phyloP scores from a whole-genome alignment of 495 filamentous ascomycete genomes.

The Talaromyces thailandensis region DNA sequence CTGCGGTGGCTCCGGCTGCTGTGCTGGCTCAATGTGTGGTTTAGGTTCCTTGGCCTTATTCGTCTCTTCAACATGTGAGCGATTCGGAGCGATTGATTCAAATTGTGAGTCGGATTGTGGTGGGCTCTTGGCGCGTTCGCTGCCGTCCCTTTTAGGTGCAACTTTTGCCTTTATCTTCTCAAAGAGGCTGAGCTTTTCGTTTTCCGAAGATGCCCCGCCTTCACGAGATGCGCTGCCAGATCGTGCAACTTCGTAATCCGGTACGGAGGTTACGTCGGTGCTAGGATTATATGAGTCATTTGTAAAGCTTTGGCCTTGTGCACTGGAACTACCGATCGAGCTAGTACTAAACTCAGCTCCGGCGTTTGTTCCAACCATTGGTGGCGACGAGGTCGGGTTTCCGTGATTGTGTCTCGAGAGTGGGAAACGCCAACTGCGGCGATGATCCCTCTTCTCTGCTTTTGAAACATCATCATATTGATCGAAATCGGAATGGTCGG shows the following conservation, averaged over 20 bases:
- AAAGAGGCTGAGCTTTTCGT: conserved; percentile 60
- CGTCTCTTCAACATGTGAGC: neutral
- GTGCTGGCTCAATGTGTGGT: neutral
- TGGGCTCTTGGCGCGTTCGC: conserved; percentile 48
- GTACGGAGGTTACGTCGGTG: conserved; percentile 22
- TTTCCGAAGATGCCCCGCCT: conserved; percentile 33
- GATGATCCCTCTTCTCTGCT: conserved; percentile 53
- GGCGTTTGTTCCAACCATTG: conserved; percentile 45
- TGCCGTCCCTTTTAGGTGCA: conserved; percentile 62
- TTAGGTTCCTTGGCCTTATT: neutral
- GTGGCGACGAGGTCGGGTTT: conserved; percentile 40
- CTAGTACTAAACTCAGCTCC: conserved; percentile 62
- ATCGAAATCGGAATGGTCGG: conserved; percentile 70
- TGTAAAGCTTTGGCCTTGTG: conserved; percentile 44
- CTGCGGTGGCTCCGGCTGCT: neutral
- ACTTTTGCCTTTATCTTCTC: conserved; percentile 82
- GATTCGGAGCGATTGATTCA: neutral
- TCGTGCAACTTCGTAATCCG: conserved; percentile 10
- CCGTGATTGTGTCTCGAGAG: conserved; percentile 47
- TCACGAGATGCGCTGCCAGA: conserved; percentile 16
- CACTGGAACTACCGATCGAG: conserved; percentile 51
- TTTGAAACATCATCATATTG: conserved; percentile 51
- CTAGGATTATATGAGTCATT: conserved; percentile 41
- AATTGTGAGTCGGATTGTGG: conserved; percentile 20
- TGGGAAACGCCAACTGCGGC: conserved; percentile 64